Percentiles rank a stretch among this genome's conserved stretches.
phyloP scores from a whole-genome alignment of 1,139 yeast species.

The Sugiyamaella paludigena region DNA sequence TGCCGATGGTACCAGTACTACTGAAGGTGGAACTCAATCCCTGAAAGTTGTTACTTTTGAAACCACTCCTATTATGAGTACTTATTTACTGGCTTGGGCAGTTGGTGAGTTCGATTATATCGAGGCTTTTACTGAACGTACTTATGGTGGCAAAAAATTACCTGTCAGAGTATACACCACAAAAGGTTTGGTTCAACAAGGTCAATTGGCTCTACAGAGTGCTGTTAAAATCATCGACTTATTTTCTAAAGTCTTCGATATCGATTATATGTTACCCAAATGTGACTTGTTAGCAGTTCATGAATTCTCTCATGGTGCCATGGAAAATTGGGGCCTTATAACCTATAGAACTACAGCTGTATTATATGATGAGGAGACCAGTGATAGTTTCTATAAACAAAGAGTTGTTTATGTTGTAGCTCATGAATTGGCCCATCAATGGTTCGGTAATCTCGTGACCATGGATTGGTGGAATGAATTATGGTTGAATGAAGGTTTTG shows the following conservation, averaged over 20 bases:
- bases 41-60: conserved; percentile 45
- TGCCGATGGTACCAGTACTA: conserved; percentile 22
- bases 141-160: conserved; percentile 49
- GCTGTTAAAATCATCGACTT: conserved; percentile 67
- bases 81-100: conserved; percentile 75
- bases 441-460: conserved; percentile 81
- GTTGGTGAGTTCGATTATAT: conserved; percentile 73
- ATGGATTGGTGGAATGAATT: conserved; percentile 88
- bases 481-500: conserved; percentile 83
- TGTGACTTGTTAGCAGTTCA: conserved; percentile 74
- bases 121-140: conserved; percentile 44
- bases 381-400: conserved; percentile 52
- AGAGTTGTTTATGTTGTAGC: conserved; percentile 77
- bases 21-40: too few species aligned
- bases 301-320: conserved; percentile 74
- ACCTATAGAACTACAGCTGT: conserved; percentile 72
- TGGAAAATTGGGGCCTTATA: conserved; percentile 80
- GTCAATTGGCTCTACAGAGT: conserved; percentile 60
- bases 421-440: conserved; percentile 81
- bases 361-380: conserved; percentile 57
- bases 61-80: conserved; percentile 69
- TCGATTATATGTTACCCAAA: conserved; percentile 70
- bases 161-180: conserved; percentile 75
- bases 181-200: conserved; percentile 61
- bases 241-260: conserved; percentile 61